Evolutionary conservation across 2,329 filamentous ascomycete genomes (phyloP), one percentile per base, ranked within the genome.

Genomic region (Bertia moriformis): DNA sequence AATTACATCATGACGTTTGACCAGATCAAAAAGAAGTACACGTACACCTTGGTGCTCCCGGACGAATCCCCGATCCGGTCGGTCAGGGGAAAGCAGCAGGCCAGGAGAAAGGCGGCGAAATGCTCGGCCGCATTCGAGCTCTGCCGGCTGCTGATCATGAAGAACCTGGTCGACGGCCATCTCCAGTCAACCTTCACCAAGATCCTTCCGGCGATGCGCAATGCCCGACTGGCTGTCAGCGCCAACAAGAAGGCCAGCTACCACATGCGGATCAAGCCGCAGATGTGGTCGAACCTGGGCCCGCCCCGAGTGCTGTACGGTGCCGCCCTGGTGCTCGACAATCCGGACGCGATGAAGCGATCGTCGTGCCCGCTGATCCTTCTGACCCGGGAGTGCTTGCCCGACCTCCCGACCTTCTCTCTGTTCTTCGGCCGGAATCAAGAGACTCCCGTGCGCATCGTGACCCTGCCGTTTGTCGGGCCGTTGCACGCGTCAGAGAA

Each of bases 91-190:
- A 63, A 61, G 5, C 60, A 73, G 0, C 73, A 79, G 40, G 54
- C 65, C 4, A 83, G 69, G 41, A 96, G 93, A 56, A 67, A 77
- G 19, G 60, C 81, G 14, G 89, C 91, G 3, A 93, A 91, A 55
- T 85, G 84, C 46, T 85, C 88, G 0, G 89, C 88, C 3, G 89
- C 91, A 0, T 96, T 89, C 53, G 74, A 87, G 50, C 74, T 82
- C 38, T 95, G 88, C 50, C 54, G 85, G 1, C 54, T 75, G 44
- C 66, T 98, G 14, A 66, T 78, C 36, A 65, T 72, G 42, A 69
- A 70, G 39, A 71, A 71, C 2, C 74, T 80, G 43, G 64, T 98
- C 4, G 74, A 95, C 50, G 68, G 76, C 1, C 64, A 86, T 51
- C 65, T 96, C 2, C 70, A 84, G 40, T 84, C 91, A 0, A 72